These are phyloP conservation scores for Tephrocybe sp. DNA, from an alignment of 768 basidiomycete species.

Conservation along the genomic window DNA sequence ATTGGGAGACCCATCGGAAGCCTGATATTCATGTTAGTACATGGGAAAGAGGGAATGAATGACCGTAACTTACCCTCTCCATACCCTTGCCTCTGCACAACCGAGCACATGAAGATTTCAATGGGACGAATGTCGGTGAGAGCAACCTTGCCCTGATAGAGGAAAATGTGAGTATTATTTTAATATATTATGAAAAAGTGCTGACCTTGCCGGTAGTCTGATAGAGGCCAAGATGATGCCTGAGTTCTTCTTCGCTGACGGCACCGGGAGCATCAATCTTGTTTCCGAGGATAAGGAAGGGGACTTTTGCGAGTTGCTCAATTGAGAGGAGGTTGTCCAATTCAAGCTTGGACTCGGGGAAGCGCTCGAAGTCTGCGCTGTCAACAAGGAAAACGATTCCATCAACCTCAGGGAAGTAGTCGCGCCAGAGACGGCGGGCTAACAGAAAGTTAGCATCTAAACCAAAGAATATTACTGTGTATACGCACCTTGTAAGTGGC, in stretches of 20 bases:
- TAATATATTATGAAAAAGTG: conserved; percentile 12
- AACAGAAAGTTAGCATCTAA: background rate
- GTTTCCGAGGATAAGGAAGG: conserved; percentile 98
- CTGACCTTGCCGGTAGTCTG: conserved; percentile 99
- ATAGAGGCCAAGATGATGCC: conserved; percentile 92
- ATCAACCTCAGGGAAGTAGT: conserved; percentile 99
- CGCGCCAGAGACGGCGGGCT: conserved; percentile 98
- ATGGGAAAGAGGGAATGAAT: background rate
- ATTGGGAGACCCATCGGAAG: conserved; percentile 98
- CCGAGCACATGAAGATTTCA: conserved; percentile 99
- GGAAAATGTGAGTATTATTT: background rate
- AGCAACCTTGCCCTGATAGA: conserved; percentile 89
- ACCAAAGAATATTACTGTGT: background rate
- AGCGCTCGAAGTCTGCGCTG: conserved; percentile 94
- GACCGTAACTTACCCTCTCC: conserved; percentile 69
- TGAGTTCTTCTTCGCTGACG: conserved; percentile 95
- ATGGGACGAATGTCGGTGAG: conserved; percentile 96
- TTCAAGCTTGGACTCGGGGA: conserved; percentile 95
- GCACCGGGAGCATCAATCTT: conserved; percentile 99
- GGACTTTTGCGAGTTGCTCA: conserved; percentile 92
- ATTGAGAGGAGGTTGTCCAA: conserved; percentile 94
- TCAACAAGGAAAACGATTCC: conserved; percentile 99
- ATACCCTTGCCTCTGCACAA: conserved; percentile 97
- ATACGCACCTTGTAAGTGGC: conserved; percentile 86
- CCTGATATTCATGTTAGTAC: conserved; percentile 36